Percentiles rank a stretch among this genome's conserved stretches.
These are phyloP conservation scores for Aspergillus jensenii DNA, from an alignment of 2,329 filamentous ascomycete species.

Conservation along the genomic window DNA sequence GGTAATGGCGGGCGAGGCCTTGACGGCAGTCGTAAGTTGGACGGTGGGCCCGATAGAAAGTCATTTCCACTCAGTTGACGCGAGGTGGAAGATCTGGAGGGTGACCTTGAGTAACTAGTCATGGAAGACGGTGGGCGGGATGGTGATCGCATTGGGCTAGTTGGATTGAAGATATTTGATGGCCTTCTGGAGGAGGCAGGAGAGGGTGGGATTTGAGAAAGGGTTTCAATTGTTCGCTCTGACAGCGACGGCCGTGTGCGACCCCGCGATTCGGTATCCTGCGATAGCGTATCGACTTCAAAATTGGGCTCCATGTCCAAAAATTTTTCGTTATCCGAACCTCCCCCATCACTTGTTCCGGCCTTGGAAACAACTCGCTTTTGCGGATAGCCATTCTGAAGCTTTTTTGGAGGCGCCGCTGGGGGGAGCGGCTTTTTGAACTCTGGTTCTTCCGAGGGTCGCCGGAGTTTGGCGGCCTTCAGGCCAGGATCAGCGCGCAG, in stretches of 20 bases:
- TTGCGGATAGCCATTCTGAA: slow-evolving; percentile 14
- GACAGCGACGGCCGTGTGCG: slow-evolving; percentile 52
- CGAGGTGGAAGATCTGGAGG: slow-evolving; percentile 45
- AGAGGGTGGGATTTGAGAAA: slow-evolving; percentile 75
- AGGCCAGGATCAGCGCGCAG: slow-evolving; percentile 43
- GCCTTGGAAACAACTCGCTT: slow-evolving; percentile 22
- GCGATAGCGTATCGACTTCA: slow-evolving; percentile 18
- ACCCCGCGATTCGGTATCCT: slow-evolving; percentile 25
- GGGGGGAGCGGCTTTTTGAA: slow-evolving; percentile 35
- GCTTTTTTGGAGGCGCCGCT: slow-evolving; percentile 26
- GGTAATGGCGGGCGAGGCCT: slow-evolving; percentile 31
- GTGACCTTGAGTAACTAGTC: slow-evolving; percentile 45
- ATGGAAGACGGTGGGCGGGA: slow-evolving; percentile 63
- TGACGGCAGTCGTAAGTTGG: slow-evolving; percentile 35
- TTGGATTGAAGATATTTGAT: slow-evolving; percentile 70
- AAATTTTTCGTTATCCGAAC: slow-evolving; percentile 13
- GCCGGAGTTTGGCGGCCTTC: slow-evolving; percentile 36
- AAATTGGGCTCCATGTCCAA: slow-evolving; percentile 9
- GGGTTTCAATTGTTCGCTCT: slow-evolving; percentile 82
- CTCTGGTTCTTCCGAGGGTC: slow-evolving; percentile 39
- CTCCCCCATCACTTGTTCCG: slow-evolving; percentile 21
- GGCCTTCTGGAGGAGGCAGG: slow-evolving; percentile 66
- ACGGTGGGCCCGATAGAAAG: slow-evolving; percentile 40
- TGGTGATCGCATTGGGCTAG: slow-evolving; percentile 62
- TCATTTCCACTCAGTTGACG: slow-evolving; percentile 56